phyloP scores from a whole-genome alignment of 495 filamentous ascomycete species.

The Hypomontagnella monticulosa region DNA sequence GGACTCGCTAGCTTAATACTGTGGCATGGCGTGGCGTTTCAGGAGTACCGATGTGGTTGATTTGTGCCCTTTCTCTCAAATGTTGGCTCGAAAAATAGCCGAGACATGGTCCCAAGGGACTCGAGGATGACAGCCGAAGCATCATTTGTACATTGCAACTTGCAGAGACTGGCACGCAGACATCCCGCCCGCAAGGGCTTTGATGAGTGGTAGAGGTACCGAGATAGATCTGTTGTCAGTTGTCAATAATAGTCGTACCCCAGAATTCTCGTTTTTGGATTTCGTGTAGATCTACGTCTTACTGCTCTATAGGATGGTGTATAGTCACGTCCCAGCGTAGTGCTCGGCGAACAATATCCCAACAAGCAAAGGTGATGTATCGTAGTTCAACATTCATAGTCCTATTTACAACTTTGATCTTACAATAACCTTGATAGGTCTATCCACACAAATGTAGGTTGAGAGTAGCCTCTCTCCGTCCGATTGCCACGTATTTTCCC shows the following conservation, averaged over 20 bases:
- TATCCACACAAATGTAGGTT: too few species aligned
- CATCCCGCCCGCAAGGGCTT: constrained; percentile 31
- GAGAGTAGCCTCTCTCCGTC: too few species aligned
- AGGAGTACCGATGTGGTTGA: constrained; percentile 24
- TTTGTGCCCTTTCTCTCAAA: not conserved
- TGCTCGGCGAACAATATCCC: too few species aligned
- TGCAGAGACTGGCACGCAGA: constrained; percentile 17
- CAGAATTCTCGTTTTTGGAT: not conserved
- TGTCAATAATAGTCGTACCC: constrained; percentile 27
- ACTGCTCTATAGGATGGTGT: too few species aligned
- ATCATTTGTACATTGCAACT: constrained; percentile 25
- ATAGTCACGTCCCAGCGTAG: too few species aligned
- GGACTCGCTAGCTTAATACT: constrained; percentile 29
- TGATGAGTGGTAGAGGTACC: constrained; percentile 5
- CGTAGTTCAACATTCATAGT: too few species aligned
- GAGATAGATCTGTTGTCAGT: constrained; percentile 27
- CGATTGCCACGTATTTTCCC: too few species aligned
- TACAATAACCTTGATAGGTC: too few species aligned
- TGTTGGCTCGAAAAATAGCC: constrained; percentile 1
- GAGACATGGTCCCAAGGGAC: constrained; percentile 16
- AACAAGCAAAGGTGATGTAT: too few species aligned
- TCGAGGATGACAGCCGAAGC: constrained; percentile 18
- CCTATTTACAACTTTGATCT: too few species aligned
- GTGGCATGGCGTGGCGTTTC: constrained; percentile 30
- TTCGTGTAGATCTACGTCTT: not conserved